Evolutionary conservation across 2,329 filamentous ascomycete genomes (phyloP), one percentile per base, ranked within the genome.

Genomic region (Aureobasidium leucospermi): DNA sequence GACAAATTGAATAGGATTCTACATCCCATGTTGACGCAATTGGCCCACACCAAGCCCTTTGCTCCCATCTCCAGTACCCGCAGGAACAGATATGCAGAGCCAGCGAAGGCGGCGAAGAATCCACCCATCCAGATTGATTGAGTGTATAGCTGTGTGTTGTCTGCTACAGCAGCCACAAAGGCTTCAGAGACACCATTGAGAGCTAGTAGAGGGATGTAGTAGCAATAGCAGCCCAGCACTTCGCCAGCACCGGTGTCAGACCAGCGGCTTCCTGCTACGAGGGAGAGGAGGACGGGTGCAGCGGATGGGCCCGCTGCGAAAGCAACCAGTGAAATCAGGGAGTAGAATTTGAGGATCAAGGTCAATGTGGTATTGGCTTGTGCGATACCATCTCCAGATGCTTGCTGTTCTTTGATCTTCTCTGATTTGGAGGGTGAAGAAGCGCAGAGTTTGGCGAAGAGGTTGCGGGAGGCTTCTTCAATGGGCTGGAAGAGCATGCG

Each of bases 401-500:
- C 23, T 36, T 28, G 11, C n/a, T 45, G 45, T 15, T 32, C 6
- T 23, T 62, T 28, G 8, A 19, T 32, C 31, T 3, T 58, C 38
- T 43, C 36, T 74, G 2, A 79, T 43, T 36, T 52, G 36, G 42
- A 31, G 45, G 6, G 47, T 28, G 49, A 19, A 74, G 3, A 79
- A 16, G 71, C 65, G 23, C 96, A 84, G 0, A 96, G 78, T 36
- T 88, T 88, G 56, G 90, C 92, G 67, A 97, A 96, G 69, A 96
- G 86, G 69, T 87, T 91, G 41, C 95, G 87, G 64, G 88, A 92
- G 71, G 88, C 93, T 74, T 99, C 95, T 73, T 99, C 94, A 61
- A 99, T 85, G 7, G 94, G 95, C 68, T 97, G 94, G 71, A 99
- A 93, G 53, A 99, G 77, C 64, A 97, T 84, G 3, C 94, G 84